phyloP scores from a whole-genome alignment of 2,329 filamentous ascomycete genomes.

The Colletotrichum sp. region DNA sequence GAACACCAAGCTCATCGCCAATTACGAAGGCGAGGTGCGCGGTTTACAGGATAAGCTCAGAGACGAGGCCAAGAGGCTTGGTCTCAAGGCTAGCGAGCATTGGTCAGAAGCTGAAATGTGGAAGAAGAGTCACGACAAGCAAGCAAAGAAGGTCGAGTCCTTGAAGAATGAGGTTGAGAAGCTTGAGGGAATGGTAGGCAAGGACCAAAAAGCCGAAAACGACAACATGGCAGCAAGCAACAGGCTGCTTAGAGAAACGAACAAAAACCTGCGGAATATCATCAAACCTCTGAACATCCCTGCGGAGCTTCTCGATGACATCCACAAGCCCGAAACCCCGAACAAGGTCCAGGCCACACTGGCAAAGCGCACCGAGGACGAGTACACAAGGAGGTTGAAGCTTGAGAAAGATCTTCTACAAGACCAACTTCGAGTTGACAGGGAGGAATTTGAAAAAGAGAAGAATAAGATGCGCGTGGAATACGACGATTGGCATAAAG shows the following conservation, averaged over 20 bases:
- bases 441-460: background rate
- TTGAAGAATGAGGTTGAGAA: background rate
- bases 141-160: background rate
- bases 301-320: background rate
- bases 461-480: background rate
- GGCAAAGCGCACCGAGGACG: background rate
- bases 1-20: background rate
- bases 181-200: background rate
- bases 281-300: background rate
- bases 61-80: background rate
- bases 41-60: background rate
- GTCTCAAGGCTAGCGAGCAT: background rate
- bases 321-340: background rate
- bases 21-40: background rate
- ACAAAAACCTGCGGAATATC: background rate
- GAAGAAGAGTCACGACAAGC: background rate
- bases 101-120: background rate
- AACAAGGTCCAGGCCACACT: background rate
- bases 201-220: background rate
- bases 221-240: background rate
- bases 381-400: background rate
- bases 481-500: background rate
- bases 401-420: background rate
- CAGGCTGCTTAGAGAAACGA: background rate
- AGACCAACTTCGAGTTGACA: background rate